A percentile compares a stretch with the other conserved stretches of the same genome.
These are phyloP conservation scores for Suillus decipiens DNA, from an alignment of 768 basidiomycete species.

Conservation along the genomic window DNA sequence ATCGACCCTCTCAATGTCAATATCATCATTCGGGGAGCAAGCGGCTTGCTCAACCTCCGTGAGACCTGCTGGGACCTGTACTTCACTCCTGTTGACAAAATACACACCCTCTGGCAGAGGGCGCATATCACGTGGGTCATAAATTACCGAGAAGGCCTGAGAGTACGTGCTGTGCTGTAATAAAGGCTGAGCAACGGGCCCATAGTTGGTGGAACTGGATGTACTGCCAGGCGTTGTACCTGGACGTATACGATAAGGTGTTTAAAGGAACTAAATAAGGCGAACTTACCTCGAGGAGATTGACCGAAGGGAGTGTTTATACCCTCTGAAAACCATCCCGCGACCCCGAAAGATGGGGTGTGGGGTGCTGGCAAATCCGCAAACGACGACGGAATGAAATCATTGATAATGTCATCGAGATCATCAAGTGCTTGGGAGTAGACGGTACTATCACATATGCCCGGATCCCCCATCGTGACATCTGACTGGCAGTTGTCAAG, in stretches of 20 bases:
- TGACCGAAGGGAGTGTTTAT: background rate
- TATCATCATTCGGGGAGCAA: background rate
- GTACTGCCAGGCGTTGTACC: background rate
- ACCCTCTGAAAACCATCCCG: background rate
- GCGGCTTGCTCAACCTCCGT: background rate
- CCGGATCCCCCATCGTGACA: background rate
- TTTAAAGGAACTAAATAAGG: background rate
- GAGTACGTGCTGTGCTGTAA: background rate
- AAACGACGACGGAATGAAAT: background rate
- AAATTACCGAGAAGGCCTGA: conserved; percentile 39
- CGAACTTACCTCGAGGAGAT: background rate
- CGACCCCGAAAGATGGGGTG: background rate
- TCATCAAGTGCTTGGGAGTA: background rate
- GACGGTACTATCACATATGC: background rate
- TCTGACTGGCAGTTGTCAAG: background rate
- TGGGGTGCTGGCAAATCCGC: background rate
- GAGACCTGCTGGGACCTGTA: background rate
- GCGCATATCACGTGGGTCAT: background rate
- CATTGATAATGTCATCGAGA: background rate
- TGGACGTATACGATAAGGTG: background rate
- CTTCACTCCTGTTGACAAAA: background rate
- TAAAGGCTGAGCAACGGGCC: background rate
- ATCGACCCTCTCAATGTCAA: background rate
- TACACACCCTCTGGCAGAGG: background rate
- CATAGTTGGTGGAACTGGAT: background rate